Base-by-base conservation (phyloP, 257 asterid species). In the Handroanthus guayacan region DNA sequence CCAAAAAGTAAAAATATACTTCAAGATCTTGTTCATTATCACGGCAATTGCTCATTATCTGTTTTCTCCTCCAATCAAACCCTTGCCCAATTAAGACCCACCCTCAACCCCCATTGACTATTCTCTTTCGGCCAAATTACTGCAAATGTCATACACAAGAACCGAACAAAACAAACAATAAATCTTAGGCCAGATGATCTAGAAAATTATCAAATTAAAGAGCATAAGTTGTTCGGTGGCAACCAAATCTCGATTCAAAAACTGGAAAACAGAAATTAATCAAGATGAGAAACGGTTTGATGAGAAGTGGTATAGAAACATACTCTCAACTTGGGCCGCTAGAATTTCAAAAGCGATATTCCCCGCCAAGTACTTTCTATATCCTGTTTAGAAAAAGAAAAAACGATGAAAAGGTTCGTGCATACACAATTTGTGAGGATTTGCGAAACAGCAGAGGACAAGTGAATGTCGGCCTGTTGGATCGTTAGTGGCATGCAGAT, bases 271-370 rank as follows among this genome's bases (percentile, higher is more conserved):
- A n/a, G n/a, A n/a, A 58, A 68, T 3, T 5, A 45, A 64, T 60
- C 34, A 41, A 75, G 17, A 52, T 25, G 7, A 54, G 52, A 44
- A 39, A 44, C 18, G 62, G 17, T 16, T 51, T 51, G 25, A 56
- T 4, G 0, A 38, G 0, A 52, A 54, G 6, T 5, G 8, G 13
- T 4, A 72, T 10, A 34, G 3, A 47, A 58, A 67, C 75, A 25
- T 72, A 67, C 81, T 65, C 58, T 41, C 14, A 39, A 76, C 38
- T 73, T 71, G 69, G 74, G 78, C 44, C 20, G 17, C 58, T 51
- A 18, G 47, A 18, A 70, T 75, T 64, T 57, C 60, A 45, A 47
- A 9, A 20, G 47, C 1, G 65, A 34, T 8, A 43, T 17, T 62
- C 67, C 54, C 48, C 12, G 63, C 51, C 44, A 52, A 60, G 54